Evolutionary conservation across 1,139 yeast species (phyloP), one percentile per base, ranked within the genome.

Genomic region (Hyphopichia burtonii): DNA sequence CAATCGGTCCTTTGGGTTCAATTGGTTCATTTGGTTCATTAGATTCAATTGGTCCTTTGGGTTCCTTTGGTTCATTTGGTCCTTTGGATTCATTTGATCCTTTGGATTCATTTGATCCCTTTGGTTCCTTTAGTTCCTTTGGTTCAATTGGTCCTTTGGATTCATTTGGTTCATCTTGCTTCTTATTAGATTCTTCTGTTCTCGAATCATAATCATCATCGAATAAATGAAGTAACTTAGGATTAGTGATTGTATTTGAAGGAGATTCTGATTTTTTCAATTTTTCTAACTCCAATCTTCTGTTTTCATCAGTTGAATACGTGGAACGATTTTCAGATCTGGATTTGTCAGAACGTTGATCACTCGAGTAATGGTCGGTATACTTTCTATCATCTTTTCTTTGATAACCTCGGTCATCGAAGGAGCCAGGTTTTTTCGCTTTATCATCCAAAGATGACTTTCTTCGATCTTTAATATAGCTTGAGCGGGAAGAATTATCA

Each of bases 221-320:
- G 30, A 38, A 41, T 16, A 38, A 25, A 25, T 41, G 44, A 14
- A 38, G 37, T 10, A 41, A 20, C 18, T 34, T 41, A 10, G 43
- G 34, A 17, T 40, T 28, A 17, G 40, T 20, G 14, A 11, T 27
- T 27, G 30, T 6, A 27, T 6, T 27, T n/a, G 31, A 14, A 28
- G 28, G 28, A 25, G 28, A 25, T 25, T 9, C 4, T 8, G 28
- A 25, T 25, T 25, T 25, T 25, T 25, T 25, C 28, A 25, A 12
- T 20, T 28, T 35, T 11, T 34, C 33, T 6, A 17, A 15, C 14
- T 35, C 37, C n/a, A 35, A 15, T 20, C 16, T 35, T 35, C 37
- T 23, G 15, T 22, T 35, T 17, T 31, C 34, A 17, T 40, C 39
- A 25, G 28, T 36, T 11, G 39, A 23, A 39, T 34, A 20, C 15